These are phyloP conservation scores for Corrigiola litoralis DNA, from an alignment of 179 eudicot species.

Conservation along the genomic window DNA sequence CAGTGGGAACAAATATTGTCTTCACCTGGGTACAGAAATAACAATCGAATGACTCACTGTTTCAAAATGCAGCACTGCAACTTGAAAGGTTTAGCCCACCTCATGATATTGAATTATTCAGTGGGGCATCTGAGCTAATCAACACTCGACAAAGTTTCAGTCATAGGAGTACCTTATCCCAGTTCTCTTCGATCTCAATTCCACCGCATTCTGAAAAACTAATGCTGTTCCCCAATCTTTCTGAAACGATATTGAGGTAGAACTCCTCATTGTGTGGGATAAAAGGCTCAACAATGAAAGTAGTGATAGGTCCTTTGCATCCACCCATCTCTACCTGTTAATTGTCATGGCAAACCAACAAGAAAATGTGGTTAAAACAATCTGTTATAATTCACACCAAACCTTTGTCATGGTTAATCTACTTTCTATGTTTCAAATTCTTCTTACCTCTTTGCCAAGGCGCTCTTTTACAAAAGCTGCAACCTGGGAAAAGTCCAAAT, in stretches of 20 bases:
- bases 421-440: background rate
- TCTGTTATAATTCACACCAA: background rate
- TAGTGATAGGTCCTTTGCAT: constrained; percentile 87
- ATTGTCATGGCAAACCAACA: constrained; percentile 1
- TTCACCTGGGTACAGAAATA: constrained; percentile 50
- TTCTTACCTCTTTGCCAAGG: constrained; percentile 67
- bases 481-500: constrained; percentile 78
- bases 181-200: constrained; percentile 86
- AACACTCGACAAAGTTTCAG: background rate
- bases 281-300: constrained; percentile 88
- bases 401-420: background rate
- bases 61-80: too few species aligned
- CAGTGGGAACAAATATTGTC: constrained; percentile 70
- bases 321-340: constrained; percentile 87
- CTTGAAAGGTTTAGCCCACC: background rate
- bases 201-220: constrained; percentile 93
- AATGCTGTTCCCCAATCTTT: constrained; percentile 65
- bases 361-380: background rate
- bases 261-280: constrained; percentile 84
- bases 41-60: constrained; percentile 2
- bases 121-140: background rate
- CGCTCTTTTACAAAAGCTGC: constrained; percentile 78
- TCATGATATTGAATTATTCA: background rate
- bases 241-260: constrained; percentile 70
- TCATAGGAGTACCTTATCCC: constrained; percentile 59